Evolutionary conservation across 2,329 filamentous ascomycete species (phyloP), one percentile per base, ranked within the genome.

Genomic region (Xylariales sp.): DNA sequence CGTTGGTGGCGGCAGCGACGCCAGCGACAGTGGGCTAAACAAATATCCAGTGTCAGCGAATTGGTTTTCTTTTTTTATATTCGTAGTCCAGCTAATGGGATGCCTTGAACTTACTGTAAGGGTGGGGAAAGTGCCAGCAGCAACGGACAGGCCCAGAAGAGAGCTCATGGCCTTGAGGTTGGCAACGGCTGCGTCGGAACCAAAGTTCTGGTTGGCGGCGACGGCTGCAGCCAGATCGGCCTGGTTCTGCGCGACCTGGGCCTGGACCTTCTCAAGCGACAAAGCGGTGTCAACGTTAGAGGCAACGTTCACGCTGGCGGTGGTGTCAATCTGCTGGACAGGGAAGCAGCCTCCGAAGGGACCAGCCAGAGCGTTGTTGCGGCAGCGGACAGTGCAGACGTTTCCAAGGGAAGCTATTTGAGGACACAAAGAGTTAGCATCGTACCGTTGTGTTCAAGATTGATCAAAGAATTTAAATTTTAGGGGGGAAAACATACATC

Each of bases 281-380:
- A 72, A 61, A 0, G 53, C 54, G 0, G 76, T 78, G 5, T 50
- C 40, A 49, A 81, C 70, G 34, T 59, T 61, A 33, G 59, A 52
- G 3, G 70, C 58, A 1, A 57, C 64, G 59, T 75, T 75, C 40
- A 51, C 53, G 33, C 55, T 66, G 31, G 65, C 41, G 0, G 55
- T 48, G 11, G 50, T 50, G 45, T 78, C 75, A 20, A 60, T 59
- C 50, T 81, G 77, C 54, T 78, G 70, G 14, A 79, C 66, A 3
- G 74, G 60, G 52, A 80, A 72, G 57, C 76, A 81, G 35, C 76
- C 70, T 27, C 72, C 72, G 39, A 80, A 80, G 11, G 74, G 74
- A 5, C 74, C 74, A 8, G 73, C 73, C 4, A 70, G 56, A 4
- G 74, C 72, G 40, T 70, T 74, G 61, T 81, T 81, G 15, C 74